phyloP scores from a whole-genome alignment of 2,329 filamentous ascomycete species.

The Chalaropsis thielavioides region DNA sequence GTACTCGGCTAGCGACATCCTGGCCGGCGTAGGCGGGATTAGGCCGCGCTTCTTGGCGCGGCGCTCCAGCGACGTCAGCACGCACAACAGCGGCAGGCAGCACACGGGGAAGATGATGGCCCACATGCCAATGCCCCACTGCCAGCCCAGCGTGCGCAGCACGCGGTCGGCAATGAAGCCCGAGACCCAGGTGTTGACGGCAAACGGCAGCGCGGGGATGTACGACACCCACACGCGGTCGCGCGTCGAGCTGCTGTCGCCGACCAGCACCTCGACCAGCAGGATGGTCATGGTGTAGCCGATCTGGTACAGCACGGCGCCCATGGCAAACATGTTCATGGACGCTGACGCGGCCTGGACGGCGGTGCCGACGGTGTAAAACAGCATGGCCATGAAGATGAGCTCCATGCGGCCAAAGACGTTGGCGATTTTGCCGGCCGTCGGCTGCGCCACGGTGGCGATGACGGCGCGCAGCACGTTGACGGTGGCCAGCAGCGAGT shows the following conservation, averaged over 20 bases:
- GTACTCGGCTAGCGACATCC: conserved; percentile 23
- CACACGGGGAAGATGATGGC: conserved; percentile 46
- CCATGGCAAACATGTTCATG: conserved; percentile 39
- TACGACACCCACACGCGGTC: conserved; percentile 51
- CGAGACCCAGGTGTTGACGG: conserved; percentile 51
- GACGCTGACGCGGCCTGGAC: conserved; percentile 37
- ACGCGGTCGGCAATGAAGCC: conserved; percentile 40
- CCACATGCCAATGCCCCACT: conserved; percentile 52
- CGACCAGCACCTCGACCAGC: conserved; percentile 49
- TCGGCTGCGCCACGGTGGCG: conserved; percentile 42
- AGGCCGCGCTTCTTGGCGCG: conserved; percentile 38
- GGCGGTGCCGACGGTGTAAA: conserved; percentile 44
- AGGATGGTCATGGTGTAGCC: conserved; percentile 49
- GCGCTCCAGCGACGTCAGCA: conserved; percentile 34
- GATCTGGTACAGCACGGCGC: conserved; percentile 46
- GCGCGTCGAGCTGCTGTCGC: conserved; percentile 47
- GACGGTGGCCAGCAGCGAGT: conserved; percentile 44
- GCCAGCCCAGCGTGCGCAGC: conserved; percentile 36
- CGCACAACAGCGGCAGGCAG: conserved; percentile 39
- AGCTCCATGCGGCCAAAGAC: conserved; percentile 48
- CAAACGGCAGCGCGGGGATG: conserved; percentile 43
- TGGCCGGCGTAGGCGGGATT: conserved; percentile 24
- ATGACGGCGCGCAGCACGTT: conserved; percentile 44
- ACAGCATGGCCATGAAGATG: conserved; percentile 42
- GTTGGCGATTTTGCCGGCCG: conserved; percentile 45